These are phyloP conservation scores for Houttuynia cordata DNA, from an alignment of 164 flowering plant genomes.

Conservation along the genomic window DNA sequence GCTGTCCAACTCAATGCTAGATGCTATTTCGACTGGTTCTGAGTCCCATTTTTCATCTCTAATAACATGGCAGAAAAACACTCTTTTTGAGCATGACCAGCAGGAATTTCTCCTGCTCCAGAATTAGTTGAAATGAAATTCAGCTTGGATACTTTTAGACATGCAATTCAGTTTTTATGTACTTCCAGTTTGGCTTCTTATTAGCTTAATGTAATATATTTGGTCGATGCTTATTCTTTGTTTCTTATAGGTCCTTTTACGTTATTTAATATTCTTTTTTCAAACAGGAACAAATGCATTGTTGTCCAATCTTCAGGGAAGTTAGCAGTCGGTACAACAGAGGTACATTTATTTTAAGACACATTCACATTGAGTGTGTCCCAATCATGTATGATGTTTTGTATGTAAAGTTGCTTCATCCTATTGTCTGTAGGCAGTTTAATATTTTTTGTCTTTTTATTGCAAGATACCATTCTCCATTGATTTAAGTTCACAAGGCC, in stretches of 20 bases:
- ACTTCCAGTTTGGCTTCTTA: not conserved
- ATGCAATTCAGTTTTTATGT: not conserved
- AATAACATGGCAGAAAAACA: no score
- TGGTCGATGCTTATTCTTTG: not conserved
- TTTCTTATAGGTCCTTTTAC: not conserved
- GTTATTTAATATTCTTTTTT: not conserved
- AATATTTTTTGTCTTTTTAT: no score
- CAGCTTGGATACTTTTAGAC: not conserved
- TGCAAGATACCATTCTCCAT: conserved; percentile 79
- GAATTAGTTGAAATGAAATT: not conserved
- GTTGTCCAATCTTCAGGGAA: conserved; percentile 63
- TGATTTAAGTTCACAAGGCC: conserved; percentile 32
- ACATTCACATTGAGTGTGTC: not conserved
- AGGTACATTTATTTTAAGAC: conserved; percentile 37
- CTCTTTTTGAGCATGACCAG: not conserved
- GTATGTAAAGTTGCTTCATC: not conserved
- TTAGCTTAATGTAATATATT: no score
- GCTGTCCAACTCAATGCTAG: not conserved
- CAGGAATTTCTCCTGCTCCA: not conserved
- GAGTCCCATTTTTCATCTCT: not conserved
- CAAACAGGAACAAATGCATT: conserved; percentile 51
- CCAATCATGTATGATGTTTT: not conserved
- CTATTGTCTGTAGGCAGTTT: not conserved
- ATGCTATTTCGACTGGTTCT: not conserved
- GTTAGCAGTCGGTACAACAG: conserved; percentile 59